A percentile compares a stretch with the other conserved stretches of the same genome.
These are phyloP conservation scores for Hibiscus trionum DNA, from an alignment of 345 rosid genomes.

Conservation along the genomic window DNA sequence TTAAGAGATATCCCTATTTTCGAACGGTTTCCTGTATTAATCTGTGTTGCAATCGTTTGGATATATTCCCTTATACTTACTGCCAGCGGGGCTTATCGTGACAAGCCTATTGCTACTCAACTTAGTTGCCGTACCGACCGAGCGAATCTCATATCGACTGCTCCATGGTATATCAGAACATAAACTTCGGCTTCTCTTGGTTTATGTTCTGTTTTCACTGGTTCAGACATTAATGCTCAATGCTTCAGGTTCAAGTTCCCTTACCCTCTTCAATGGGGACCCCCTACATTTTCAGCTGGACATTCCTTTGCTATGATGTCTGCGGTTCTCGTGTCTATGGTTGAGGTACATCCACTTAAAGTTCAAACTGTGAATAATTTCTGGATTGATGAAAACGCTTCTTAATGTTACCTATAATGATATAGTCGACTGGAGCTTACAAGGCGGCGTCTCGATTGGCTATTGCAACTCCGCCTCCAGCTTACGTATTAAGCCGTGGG, in stretches of 20 bases:
- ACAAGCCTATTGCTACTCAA: slow-evolving; percentile 50
- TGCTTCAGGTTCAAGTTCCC: slow-evolving; percentile 75
- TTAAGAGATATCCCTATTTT: slow-evolving; percentile 50
- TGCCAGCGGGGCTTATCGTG: slow-evolving; percentile 80
- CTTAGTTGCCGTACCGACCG: slow-evolving; percentile 72
- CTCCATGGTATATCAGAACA: slow-evolving; percentile 64
- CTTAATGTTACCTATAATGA: slow-evolving; percentile 20
- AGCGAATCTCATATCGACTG: slow-evolving; percentile 71
- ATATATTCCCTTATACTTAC: slow-evolving; percentile 78
- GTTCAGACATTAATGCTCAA: slow-evolving; percentile 2
- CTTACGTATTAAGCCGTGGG: slow-evolving; percentile 85
- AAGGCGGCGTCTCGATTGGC: slow-evolving; percentile 94
- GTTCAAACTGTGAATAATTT: neutral
- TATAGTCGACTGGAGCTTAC: slow-evolving; percentile 90
- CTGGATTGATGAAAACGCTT: neutral
- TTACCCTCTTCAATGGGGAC: slow-evolving; percentile 97
- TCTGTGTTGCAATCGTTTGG: slow-evolving; percentile 71
- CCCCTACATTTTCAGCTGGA: slow-evolving; percentile 93
- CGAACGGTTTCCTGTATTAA: slow-evolving; percentile 70
- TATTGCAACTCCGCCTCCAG: slow-evolving; percentile 97
- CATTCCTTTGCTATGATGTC: slow-evolving; percentile 96
- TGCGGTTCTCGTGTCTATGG: slow-evolving; percentile 84
- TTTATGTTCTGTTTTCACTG: neutral
- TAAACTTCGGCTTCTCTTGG: neutral
- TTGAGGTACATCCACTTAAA: slow-evolving; percentile 51